Evolutionary conservation across 257 asterid genomes (phyloP).

Genomic region (Nicotiana otophora): DNA sequence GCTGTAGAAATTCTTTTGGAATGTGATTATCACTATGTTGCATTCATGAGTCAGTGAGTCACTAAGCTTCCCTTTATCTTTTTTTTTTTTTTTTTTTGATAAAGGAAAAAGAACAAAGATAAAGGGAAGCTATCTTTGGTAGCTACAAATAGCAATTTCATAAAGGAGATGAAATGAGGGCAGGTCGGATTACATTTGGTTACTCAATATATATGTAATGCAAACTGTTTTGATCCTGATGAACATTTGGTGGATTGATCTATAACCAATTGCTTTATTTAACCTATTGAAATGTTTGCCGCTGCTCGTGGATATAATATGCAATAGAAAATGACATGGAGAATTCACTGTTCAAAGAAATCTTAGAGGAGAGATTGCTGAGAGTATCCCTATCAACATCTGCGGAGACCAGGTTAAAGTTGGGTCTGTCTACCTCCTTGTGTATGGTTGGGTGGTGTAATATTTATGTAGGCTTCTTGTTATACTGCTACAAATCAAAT

Average conservation of each 20-base stretch:
- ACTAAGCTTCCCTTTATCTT: not conserved
- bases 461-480: not conserved
- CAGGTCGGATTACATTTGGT: not conserved
- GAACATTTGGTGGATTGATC: not conserved
- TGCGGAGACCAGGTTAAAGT: not conserved
- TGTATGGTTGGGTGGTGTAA: not conserved
- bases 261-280: not conserved
- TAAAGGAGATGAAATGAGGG: not conserved
- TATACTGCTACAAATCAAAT: not conserved
- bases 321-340: not conserved
- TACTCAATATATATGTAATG: not conserved
- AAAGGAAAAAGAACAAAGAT: no score
- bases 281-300: not conserved
- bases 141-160: not conserved
- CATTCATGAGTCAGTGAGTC: not conserved
- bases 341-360: no score
- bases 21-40: not conserved
- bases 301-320: not conserved
- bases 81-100: no score
- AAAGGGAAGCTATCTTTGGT: not conserved
- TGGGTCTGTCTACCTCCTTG: not conserved
- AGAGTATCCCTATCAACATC: not conserved
- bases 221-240: not conserved
- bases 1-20: no score
- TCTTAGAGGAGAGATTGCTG: not conserved